Base-by-base conservation (phyloP, 2,329 filamentous ascomycete species). In the Xylariaceae sp. region DNA sequence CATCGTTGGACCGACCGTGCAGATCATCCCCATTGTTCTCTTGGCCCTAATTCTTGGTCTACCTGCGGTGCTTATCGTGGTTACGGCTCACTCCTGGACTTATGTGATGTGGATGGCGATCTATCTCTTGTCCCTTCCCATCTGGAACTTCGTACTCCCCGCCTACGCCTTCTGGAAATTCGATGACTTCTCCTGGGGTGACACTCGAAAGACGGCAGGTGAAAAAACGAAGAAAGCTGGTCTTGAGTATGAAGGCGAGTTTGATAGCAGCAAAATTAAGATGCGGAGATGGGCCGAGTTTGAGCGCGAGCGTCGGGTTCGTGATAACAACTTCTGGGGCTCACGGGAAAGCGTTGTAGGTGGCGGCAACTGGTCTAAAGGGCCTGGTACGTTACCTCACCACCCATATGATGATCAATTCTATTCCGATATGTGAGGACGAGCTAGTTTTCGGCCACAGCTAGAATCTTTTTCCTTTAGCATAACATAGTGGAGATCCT, bases 211-310 rank as follows among this genome's bases (percentile, higher is more conserved):
- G 85, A 96, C 94, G 36, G 91, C 88, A 0, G 93, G 93, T 24
- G 94, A 96, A 71, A 91, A 90, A 78, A 88, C 86, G 12, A 93
- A 94, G 80, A 95, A 94, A 78, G 90, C 84, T 2, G 91, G 91
- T 28, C 87, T 92, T 61, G 93, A 94, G 70, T 89, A 89, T 62
- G 92, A 97, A 75, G 95, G 95, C 63, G 95, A 98, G 75, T 99
- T 99, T 69, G 96, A 99, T 76, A 96, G 90, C 75, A 96, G 89
- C 76, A 96, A 97, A 85, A 99, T 99, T 73, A 97, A 94, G 33
- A 99, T 99, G 95, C 97, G 96, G 82, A 82, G 95, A 67, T 99
- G 95, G 95, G 90, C 88, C 62, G 95, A 99, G 76, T 99, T 98
- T 72, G 95, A 99, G 80, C 79, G 84, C 16, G 84, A 87, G 61